A percentile compares a stretch with the other conserved stretches of the same genome.
Conservation (phyloP, 1,284 basidiomycete genomes). For the Cystobasidium pallidum region DNA sequence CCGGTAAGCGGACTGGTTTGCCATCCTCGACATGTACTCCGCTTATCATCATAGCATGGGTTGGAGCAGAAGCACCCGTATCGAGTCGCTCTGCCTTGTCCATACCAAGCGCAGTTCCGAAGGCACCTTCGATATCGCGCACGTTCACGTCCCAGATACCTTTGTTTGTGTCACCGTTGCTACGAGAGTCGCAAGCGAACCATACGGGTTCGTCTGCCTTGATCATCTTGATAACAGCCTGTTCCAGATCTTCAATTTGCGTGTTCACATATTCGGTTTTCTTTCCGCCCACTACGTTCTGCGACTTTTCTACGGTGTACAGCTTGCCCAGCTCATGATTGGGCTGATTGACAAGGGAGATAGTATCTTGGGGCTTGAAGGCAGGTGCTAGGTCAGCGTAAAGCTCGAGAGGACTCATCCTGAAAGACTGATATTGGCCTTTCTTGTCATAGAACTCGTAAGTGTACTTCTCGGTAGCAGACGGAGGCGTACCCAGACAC, state of each 20-base stretch:
- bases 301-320: constrained; percentile 90
- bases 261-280: constrained; percentile 83
- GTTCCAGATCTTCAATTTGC: constrained; percentile 64
- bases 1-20: constrained; percentile 48
- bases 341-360: constrained; percentile 94
- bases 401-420: constrained; percentile 78
- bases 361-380: constrained; percentile 68
- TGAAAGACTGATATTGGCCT: constrained; percentile 72
- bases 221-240: constrained; percentile 67
- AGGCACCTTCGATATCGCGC: constrained; percentile 67
- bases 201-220: constrained; percentile 86
- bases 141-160: constrained; percentile 83
- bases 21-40: constrained; percentile 78
- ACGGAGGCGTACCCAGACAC: constrained; percentile 80
- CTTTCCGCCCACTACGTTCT: constrained; percentile 84
- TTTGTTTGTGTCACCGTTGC: neutral
- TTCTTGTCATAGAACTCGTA: constrained; percentile 82
- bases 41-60: constrained; percentile 79
- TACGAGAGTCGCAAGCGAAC: constrained; percentile 27
- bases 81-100: constrained; percentile 83
- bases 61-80: constrained; percentile 70
- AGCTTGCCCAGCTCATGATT: constrained; percentile 76
- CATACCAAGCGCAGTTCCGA: constrained; percentile 64
- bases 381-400: constrained; percentile 52
- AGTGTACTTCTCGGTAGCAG: constrained; percentile 69